Evolutionary conservation across 2,329 filamentous ascomycete genomes (phyloP).

Genomic region (Paracamarosporium sp.): DNA sequence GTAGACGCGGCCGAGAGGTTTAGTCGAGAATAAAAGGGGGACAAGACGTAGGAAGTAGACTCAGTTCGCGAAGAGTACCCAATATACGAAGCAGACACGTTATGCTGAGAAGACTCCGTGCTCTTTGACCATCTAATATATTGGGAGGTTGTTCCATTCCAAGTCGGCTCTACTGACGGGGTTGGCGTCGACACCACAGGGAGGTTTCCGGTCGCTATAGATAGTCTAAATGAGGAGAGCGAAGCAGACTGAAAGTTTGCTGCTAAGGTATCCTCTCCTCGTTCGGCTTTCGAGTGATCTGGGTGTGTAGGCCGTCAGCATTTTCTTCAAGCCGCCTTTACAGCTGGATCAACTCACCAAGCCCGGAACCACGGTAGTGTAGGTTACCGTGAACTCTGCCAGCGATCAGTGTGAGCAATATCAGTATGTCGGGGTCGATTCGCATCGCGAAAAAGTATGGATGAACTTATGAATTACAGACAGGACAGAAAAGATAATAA

Average conservation of each 20-base stretch:
- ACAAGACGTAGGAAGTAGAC: neutral
- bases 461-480: neutral
- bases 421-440: neutral
- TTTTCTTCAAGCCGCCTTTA: neutral
- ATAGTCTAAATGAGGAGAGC: neutral
- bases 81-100: neutral
- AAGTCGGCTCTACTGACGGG: neutral
- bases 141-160: neutral
- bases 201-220: neutral
- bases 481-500: neutral
- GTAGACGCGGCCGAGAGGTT: neutral
- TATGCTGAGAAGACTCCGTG: neutral
- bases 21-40: neutral
- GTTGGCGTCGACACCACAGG: neutral
- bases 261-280: neutral
- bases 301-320: neutral
- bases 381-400: neutral
- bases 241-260: neutral
- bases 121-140: neutral
- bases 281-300: neutral
- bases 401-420: constrained; percentile 1
- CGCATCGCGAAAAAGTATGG: neutral
- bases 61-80: too few relatives aligned
- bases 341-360: neutral
- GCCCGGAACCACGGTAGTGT: neutral